Base-by-base conservation (phyloP, 345 rosid species). In the Populus simonii region DNA sequence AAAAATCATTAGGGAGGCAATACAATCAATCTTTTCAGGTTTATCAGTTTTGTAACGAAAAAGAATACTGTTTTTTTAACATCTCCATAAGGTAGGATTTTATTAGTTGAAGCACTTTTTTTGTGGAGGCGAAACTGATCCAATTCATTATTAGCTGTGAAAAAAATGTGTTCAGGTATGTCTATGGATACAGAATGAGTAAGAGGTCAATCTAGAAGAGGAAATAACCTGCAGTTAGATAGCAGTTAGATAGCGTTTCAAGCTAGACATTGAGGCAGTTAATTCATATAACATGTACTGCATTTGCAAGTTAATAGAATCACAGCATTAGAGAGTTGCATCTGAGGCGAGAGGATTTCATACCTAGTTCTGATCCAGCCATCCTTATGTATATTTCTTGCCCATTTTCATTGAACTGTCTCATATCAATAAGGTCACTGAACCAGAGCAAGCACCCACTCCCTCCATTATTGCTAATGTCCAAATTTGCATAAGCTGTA, bases 361-460 rank as follows among this genome's bases (percentile, higher is more conserved):
- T 73, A 73, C 76, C 76, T 36, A 73, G 22, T 3, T 62, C 45
- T 31, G 59, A 63, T 66, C 47, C 67, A 33, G 68, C 68, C 76
- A 59, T 57, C 67, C 76, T 57, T 15, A 73, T 15, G n/a, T 15
- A 73, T 36, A 73, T 20, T 4, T 59, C 76, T 38, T 61, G 68
- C 20, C 35, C 68, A 5, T 59, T 62, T 59, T 22, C 68, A 36
- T 17, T 23, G n/a, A 59, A 23, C 17, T 57, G 47, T 74, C 76
- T 61, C 16, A 74, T 74, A 62, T 74, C 76, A 38, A 61, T 17
- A 5, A 74, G 76, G n/a, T 61, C 39, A 74, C 27, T 27, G 8
- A 74, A 74, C 76, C 76, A 74, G n/a, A 74, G 76, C 35, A 73
- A 74, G 66, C 76, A 74, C 25, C 76, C 76, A 74, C 68, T 74